Evolutionary conservation across 2,329 filamentous ascomycete genomes (phyloP), one percentile per base, ranked within the genome.

Genomic region (Fusarium piperis): DNA sequence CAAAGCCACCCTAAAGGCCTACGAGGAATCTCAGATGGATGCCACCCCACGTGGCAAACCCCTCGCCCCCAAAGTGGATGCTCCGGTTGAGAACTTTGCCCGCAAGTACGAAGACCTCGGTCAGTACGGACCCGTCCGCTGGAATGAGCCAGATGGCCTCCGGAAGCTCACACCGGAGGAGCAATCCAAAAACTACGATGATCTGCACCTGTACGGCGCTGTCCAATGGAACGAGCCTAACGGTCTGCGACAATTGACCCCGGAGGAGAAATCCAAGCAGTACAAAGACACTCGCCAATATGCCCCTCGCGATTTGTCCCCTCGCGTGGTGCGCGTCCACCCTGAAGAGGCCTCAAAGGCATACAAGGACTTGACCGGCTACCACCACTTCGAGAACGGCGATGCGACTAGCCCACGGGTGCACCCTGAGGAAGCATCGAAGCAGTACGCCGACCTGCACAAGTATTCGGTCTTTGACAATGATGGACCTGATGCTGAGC

Each of bases 91-190:
- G 44, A 74, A 80, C 39, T 59, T 76, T 15, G 62, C 78, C 32
- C 67, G 76, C 33, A 75, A 80, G 59, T 83, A 85, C 62, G 77
- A 84, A 3, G 85, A 87, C 53, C 74, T 87, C 51, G 70, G 80
- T 62, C 76, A 81, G 39, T 85, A 85, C 64, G 78, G 76, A 1
- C 79, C 82, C 5, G 77, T 80, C 12, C 71, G 70, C 15, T 82
- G 81, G 79, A 82, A 82, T 16, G 81, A 83, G 56, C 79, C 80
- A 0, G 77, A 86, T 68, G 84, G 84, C 38, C 80, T 82, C 36
- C 72, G 75, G 13, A 67, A 77, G 18, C 71, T 76, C 56, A 79
- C 77, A 2, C 76, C 77, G 6, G 81, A 80, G 60, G 80, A 82
- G 33, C 68, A 78, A 16, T 78, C 82, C 5, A 80, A 80, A 62